A percentile compares a stretch with the other conserved stretches of the same genome.
Conservation (phyloP, 257 asterid genomes). For the Cinchona pubescens region DNA sequence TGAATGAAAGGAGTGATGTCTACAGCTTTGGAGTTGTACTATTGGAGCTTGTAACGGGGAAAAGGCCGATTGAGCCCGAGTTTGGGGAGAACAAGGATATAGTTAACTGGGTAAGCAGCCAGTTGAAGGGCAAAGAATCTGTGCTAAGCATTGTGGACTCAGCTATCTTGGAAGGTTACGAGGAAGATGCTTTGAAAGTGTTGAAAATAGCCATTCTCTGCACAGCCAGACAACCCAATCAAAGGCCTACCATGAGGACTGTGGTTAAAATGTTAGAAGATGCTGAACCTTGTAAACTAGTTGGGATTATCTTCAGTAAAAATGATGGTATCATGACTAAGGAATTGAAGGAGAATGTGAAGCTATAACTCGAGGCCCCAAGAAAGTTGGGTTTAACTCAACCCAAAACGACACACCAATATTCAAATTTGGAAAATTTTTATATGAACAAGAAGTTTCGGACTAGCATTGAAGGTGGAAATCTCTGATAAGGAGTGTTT, state of each 20-base stretch:
- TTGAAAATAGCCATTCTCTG: conserved; percentile 74
- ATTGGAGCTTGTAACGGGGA: conserved; percentile 89
- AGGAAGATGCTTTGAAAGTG: conserved; percentile 62
- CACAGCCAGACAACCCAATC: conserved; percentile 64
- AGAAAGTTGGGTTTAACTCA: not conserved
- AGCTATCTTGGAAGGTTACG: conserved; percentile 38
- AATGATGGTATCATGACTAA: conserved; percentile 28
- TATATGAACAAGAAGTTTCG: too few species aligned
- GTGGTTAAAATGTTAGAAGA: conserved; percentile 84
- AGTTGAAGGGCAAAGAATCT: conserved; percentile 54
- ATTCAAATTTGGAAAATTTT: too few species aligned
- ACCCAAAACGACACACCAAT: not conserved
- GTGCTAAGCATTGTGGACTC: conserved; percentile 63
- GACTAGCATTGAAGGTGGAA: not conserved
- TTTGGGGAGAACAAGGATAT: conserved; percentile 71
- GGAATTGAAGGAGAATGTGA: conserved; percentile 29
- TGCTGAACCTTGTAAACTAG: conserved; percentile 49
- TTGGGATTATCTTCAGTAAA: conserved; percentile 49
- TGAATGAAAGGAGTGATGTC: conserved; percentile 79
- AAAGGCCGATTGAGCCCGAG: conserved; percentile 79
- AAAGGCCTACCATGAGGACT: conserved; percentile 86
- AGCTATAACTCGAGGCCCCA: conserved; percentile 10
- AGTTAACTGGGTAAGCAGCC: conserved; percentile 74
- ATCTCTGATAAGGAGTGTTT: too few species aligned
- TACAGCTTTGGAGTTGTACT: conserved; percentile 91